Conservation (phyloP, 2,329 filamentous ascomycete species). For the Ophidiomyces ophidiicola region DNA sequence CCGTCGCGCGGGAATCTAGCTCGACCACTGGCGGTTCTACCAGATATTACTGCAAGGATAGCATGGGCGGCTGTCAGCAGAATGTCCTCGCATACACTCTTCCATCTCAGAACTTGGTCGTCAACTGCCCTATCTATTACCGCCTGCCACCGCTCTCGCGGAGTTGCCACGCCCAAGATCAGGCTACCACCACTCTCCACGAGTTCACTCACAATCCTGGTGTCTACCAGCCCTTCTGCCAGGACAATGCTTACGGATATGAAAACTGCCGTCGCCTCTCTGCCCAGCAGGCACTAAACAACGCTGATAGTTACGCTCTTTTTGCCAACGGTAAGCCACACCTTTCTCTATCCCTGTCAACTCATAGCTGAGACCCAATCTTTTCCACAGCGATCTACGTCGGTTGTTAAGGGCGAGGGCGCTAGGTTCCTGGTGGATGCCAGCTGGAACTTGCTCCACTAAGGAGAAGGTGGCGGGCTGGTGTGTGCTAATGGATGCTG, state of each 20-base stretch:
- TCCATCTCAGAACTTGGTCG: slow-evolving; percentile 43
- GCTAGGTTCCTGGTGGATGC: no score
- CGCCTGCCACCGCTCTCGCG: slow-evolving; percentile 38
- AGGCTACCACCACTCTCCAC: slow-evolving; percentile 53
- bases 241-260: slow-evolving; percentile 50
- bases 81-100: slow-evolving; percentile 52
- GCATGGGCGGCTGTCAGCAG: slow-evolving; percentile 40
- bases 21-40: slow-evolving; percentile 40
- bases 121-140: slow-evolving; percentile 51
- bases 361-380: not conserved
- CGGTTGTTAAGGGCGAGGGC: slow-evolving; percentile 12
- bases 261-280: slow-evolving; percentile 36
- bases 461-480: no score
- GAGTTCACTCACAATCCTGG: slow-evolving; percentile 52
- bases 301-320: slow-evolving; percentile 52
- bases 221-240: slow-evolving; percentile 44
- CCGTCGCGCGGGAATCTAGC: slow-evolving; percentile 45
- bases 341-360: not conserved
- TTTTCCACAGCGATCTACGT: slow-evolving; percentile 9
- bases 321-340: slow-evolving; percentile 37
- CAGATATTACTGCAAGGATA: slow-evolving; percentile 48
- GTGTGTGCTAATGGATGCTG: no score
- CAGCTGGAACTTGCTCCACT: no score
- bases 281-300: slow-evolving; percentile 42
- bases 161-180: slow-evolving; percentile 52